Evolutionary conservation across 345 rosid species (phyloP), one percentile per base, ranked within the genome.

Genomic region (Melaleuca quinquenervia): DNA sequence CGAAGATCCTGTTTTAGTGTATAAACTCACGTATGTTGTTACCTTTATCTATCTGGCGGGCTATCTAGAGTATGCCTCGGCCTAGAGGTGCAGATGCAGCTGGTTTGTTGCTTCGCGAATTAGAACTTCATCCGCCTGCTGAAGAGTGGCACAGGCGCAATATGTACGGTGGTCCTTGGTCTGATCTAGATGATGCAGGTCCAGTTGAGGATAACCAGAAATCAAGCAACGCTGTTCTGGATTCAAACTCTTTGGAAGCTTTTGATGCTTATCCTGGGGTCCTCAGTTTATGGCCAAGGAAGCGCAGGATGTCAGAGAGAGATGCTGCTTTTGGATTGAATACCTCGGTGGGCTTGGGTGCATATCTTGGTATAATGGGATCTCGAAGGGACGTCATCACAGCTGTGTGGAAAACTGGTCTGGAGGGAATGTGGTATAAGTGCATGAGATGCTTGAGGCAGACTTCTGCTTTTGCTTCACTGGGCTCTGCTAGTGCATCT

Each of bases 11-110:
- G 70, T 53, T 83, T 52, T 26, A 27, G 60, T 45, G 52, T 41
- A 54, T 8, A 22, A 53, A 56, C 75, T 84, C 7, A 21, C 44
- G 29, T 54, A 29, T 54, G 26, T 70, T 36, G 13, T 36, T 36
- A 24, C 55, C 53, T 24, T 48, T 76, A 24, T 55, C 36, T 90
- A 85, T 87, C 88, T 83, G 87, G 87, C 85, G 48, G 44, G 29
- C 41, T 18, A 48, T 85, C 82, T 92, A 98, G 99, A 96, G 94
- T 89, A 98, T 98, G 99, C 99, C 99, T 84, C 93, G 98, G 84
- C 99, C 99, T 82, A 94, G 99, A 91, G 99, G 99, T 89, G 99
- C 98, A 50, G 99, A 98, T 93, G 99, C 98, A 78, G 99, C 99
- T 85, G 99, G 99, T 82, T 92, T 98, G 87, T 90, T 98, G 86